Conservation (phyloP, 2,329 filamentous ascomycete species). For the Bipolaris victoriae region DNA sequence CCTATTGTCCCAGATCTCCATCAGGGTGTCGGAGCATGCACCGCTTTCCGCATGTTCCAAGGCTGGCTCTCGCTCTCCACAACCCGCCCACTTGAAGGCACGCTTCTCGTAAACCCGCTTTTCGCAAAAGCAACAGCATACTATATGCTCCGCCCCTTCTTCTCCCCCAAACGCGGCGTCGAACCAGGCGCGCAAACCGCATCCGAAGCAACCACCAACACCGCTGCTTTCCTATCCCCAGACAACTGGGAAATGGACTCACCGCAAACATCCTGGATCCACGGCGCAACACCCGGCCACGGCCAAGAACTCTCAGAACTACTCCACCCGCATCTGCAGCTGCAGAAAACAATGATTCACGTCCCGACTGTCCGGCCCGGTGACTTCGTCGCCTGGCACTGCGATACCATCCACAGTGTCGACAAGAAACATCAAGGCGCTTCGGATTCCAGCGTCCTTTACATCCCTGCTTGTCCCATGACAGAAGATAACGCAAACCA, state of each 20-base stretch:
- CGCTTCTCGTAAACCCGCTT: conserved; percentile 80
- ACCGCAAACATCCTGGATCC: conserved; percentile 65
- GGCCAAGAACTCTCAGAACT: conserved; percentile 70
- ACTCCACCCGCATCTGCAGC: conserved; percentile 73
- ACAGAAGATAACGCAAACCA: conserved; percentile 77
- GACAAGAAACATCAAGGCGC: conserved; percentile 76
- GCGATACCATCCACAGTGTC: conserved; percentile 80
- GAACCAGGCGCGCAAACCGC: conserved; percentile 42
- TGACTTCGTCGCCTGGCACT: conserved; percentile 81
- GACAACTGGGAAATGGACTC: conserved; percentile 67
- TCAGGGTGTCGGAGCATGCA: conserved; percentile 79
- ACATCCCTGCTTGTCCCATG: conserved; percentile 85
- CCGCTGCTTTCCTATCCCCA: conserved; percentile 55
- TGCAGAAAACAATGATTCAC: conserved; percentile 73
- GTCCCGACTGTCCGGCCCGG: conserved; percentile 72
- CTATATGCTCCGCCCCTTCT: conserved; percentile 82
- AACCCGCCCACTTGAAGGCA: conserved; percentile 77
- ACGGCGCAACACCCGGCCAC: conserved; percentile 71
- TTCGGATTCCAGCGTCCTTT: conserved; percentile 80
- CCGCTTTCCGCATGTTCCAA: conserved; percentile 86
- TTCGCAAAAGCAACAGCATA: conserved; percentile 79
- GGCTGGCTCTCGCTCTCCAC: conserved; percentile 84
- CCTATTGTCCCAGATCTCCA: conserved; percentile 76
- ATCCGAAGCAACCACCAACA: conserved; percentile 37
- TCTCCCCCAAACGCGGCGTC: conserved; percentile 59